Base-by-base conservation (phyloP, 2,329 filamentous ascomycete genomes). In the Aspergillus puulaauensis region DNA sequence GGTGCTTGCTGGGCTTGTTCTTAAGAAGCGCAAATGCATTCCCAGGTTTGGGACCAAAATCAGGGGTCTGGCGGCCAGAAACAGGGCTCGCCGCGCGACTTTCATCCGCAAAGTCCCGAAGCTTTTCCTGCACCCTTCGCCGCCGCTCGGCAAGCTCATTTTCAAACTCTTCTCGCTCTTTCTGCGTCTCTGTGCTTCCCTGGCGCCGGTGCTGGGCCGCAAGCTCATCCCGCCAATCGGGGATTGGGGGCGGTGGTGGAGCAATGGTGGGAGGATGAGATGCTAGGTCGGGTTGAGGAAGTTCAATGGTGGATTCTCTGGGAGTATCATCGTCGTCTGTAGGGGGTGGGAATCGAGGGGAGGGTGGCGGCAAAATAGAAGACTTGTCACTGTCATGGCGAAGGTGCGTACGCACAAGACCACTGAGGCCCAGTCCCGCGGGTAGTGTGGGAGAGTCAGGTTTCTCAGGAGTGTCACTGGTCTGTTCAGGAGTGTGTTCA, bases 351-450 rank as follows among this genome's bases (percentile, higher is more conserved):
- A 80, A 62, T 3, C 63, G 64, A 37, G 73, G 71, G 9, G 78
- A 78, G 23, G 75, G 76, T 56, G 76, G 77, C 24, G 84, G 85
- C 64, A 91, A 91, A 24, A 95, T 81, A 0, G 91, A 96, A 1
- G 93, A 98, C 14, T 86, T 83, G 58, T 88, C 88, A 75, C 93
- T 98, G 62, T 88, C 86, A 35, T 86, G 86, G 51, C 95, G 86
- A 41, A 98, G 78, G 78, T 98, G 95, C 61, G 93, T 88, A 33
- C 89, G 86, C 46, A 96, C 87, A 79, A 96, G 84, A 2, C 89
- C 90, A 67, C 88, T 93, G 15, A 97, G 80, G 1, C 90, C 91
- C 17, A 75, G 63, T 3, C 73, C 75, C 0, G 90, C 59, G 23
- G 73, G 88, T 2, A 96, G 77, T 0, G 91, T 96, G 0, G 93